These are phyloP conservation scores for Xylariomycetidae sp. DNA, from an alignment of 2,329 filamentous ascomycete species.

Conservation along the genomic window DNA sequence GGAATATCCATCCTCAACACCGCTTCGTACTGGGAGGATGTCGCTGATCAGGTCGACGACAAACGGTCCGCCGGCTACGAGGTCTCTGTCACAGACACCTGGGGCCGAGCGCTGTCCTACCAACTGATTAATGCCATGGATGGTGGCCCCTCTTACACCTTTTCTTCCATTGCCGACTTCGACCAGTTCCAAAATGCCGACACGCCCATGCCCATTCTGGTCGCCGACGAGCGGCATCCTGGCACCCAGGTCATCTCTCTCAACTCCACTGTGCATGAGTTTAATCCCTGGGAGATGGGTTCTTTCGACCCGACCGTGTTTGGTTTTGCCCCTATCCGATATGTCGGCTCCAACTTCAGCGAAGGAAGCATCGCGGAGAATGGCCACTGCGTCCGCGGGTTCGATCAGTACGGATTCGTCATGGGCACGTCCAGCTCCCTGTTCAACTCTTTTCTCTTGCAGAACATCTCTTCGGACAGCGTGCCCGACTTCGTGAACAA, in stretches of 20 bases:
- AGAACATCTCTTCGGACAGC: constrained; percentile 47
- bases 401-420: constrained; percentile 77
- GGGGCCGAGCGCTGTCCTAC: constrained; percentile 66
- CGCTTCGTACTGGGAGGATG: constrained; percentile 55
- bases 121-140: constrained; percentile 65
- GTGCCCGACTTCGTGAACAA: constrained; percentile 46
- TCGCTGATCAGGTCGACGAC: constrained; percentile 51
- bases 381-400: constrained; percentile 67
- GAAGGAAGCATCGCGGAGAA: constrained; percentile 52
- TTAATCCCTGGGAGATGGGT: constrained; percentile 77
- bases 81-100: constrained; percentile 67
- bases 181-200: constrained; percentile 58
- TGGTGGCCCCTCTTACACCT: constrained; percentile 67
- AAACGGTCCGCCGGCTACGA: constrained; percentile 64
- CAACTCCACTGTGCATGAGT: constrained; percentile 74
- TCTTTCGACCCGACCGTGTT: constrained; percentile 69
- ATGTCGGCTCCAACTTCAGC: constrained; percentile 68
- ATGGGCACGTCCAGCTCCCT: constrained; percentile 83
- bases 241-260: constrained; percentile 56
- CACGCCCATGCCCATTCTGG: constrained; percentile 68
- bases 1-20: constrained; percentile 20
- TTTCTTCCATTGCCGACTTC: constrained; percentile 64
- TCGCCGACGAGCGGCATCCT: constrained; percentile 63
- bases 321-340: constrained; percentile 67
- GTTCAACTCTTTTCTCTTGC: constrained; percentile 74